Conservation (phyloP, 352 stramenopile genomes). For the Phytophthora syringae region DNA sequence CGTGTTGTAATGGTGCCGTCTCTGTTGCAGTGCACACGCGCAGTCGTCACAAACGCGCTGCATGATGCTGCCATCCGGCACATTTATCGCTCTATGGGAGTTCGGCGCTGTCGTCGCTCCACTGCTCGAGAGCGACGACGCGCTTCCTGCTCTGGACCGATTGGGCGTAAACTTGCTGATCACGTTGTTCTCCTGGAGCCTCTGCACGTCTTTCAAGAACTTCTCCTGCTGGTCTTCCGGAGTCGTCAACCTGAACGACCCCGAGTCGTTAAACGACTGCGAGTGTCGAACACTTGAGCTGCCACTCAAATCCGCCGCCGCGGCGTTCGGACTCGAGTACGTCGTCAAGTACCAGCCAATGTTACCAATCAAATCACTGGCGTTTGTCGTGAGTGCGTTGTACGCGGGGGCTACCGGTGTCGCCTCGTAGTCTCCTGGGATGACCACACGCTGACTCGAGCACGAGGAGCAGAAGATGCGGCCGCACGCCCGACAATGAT, state of each 20-base stretch:
- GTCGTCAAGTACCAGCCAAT: conserved; percentile 85
- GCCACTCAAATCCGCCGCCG: conserved; percentile 8
- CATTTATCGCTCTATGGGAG: conserved; percentile 47
- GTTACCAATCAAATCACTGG: conserved; percentile 79
- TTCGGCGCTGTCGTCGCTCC: conserved; percentile 32
- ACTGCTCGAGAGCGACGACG: conserved; percentile 33
- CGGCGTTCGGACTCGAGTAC: conserved; percentile 44
- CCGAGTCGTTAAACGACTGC: conserved; percentile 39
- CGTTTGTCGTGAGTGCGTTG: conserved; percentile 75
- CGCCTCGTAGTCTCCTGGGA: conserved; percentile 79
- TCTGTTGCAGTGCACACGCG: conserved; percentile 77
- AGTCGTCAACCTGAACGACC: conserved; percentile 34
- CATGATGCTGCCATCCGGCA: conserved; percentile 74
- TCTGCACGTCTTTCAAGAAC: conserved; percentile 80
- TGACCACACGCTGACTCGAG: conserved; percentile 85
- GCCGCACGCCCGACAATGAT: conserved; percentile 83
- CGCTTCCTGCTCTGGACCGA: conserved; percentile 34
- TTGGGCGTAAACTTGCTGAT: conserved; percentile 84
- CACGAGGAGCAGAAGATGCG: conserved; percentile 85
- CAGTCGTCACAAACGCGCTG: conserved; percentile 88
- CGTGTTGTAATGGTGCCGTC: conserved; percentile 87
- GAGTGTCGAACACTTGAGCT: too few species aligned
- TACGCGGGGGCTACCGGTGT: conserved; percentile 66
- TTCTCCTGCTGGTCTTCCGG: conserved; percentile 58
- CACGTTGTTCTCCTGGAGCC: conserved; percentile 62